phyloP scores from a whole-genome alignment of 345 rosid species.

The Hirschfeldia incana region DNA sequence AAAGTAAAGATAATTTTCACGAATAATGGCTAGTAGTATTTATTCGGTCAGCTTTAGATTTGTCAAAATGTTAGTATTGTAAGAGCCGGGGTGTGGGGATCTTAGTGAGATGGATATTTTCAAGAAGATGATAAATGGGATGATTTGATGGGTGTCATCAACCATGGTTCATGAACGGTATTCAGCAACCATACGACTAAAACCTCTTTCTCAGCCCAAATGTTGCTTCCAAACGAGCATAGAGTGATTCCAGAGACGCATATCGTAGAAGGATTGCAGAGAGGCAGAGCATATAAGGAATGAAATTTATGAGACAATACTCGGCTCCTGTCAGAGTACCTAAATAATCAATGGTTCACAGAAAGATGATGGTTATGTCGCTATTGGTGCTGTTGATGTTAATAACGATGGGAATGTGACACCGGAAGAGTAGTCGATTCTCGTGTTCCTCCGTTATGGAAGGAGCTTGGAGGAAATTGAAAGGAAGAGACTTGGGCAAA shows the following conservation, averaged over 20 bases:
- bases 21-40: too few relatives aligned
- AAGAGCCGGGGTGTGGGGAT: conserved; percentile 37
- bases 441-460: conserved; percentile 71
- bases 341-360: conserved; percentile 59
- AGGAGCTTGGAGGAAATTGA: conserved; percentile 84
- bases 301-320: conserved; percentile 35
- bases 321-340: conserved; percentile 56
- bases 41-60: too few relatives aligned
- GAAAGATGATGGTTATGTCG: conserved; percentile 19
- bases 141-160: conserved; percentile 41
- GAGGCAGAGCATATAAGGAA: conserved; percentile 46
- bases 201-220: conserved; percentile 36
- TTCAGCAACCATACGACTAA: conserved; percentile 28
- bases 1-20: too few relatives aligned
- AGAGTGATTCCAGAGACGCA: conserved; percentile 51
- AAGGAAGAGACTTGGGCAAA: conserved; percentile 78
- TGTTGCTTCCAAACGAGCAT: conserved; percentile 46
- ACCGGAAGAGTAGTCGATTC: conserved; percentile 58
- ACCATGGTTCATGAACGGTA: conserved; percentile 22
- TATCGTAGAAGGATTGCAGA: not conserved
- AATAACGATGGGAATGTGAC: conserved; percentile 39
- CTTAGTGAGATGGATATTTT: conserved; percentile 45
- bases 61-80: too few relatives aligned
- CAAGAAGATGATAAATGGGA: conserved; percentile 55
- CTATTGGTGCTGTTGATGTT: not conserved